Evolutionary conservation across 129 eudicot species (phyloP).

Genomic region (Flaveria linearis): DNA sequence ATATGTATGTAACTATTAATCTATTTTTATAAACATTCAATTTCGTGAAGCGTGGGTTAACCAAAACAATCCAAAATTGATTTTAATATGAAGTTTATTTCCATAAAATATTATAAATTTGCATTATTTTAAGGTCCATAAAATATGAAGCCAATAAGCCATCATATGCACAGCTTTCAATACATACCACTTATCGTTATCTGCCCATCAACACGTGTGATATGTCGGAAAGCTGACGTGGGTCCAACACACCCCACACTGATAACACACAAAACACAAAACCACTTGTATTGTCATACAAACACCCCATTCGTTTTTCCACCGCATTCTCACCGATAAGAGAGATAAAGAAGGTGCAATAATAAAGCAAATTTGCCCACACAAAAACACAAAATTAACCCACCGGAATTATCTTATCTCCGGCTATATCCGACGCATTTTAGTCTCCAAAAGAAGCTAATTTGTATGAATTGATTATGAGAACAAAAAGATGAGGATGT

Average conservation of each 20-base stretch:
- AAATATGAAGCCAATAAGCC: too few species aligned
- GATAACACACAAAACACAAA: too few species aligned
- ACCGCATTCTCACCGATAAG: conserved; percentile 2
- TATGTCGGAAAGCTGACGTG: conserved; percentile 21
- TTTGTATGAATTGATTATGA: too few species aligned
- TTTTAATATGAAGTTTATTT: too few species aligned
- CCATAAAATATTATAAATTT: too few species aligned
- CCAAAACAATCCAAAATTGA: too few species aligned
- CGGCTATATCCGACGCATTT: conserved; percentile 3
- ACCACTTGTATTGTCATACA: background rate
- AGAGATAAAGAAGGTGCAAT: background rate
- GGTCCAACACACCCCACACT: conserved; percentile 22
- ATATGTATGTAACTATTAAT: too few species aligned
- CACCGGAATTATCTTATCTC: conserved; percentile 10
- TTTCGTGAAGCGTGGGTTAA: too few species aligned
- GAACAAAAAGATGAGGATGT: conserved; percentile 44
- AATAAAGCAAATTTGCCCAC: conserved; percentile 7
- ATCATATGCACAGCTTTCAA: conserved; percentile 16
- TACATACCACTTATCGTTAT: conserved; percentile 25
- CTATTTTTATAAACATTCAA: too few species aligned
- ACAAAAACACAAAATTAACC: background rate
- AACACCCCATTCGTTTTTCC: conserved; percentile 11
- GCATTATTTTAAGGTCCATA: background rate
- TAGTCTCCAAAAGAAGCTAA: conserved; percentile 7
- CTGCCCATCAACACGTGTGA: conserved; percentile 26